Conservation (phyloP, 805 yeast species). For the Kluyveromyces lactis region DNA sequence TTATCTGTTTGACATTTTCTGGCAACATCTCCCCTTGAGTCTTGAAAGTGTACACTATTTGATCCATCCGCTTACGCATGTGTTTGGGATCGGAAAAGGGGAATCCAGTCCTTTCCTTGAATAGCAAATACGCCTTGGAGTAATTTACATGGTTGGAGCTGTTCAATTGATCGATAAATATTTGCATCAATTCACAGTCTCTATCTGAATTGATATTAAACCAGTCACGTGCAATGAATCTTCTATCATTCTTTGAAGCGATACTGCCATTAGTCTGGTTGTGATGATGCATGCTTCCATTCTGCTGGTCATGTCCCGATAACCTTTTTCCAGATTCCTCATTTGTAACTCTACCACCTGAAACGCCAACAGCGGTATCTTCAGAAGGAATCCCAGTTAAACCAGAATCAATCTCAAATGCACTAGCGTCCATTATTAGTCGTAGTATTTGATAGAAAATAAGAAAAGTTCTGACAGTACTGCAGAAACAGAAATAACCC, state of each 20-base stretch:
- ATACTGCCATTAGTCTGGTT: not conserved
- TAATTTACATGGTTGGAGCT: conserved; percentile 3
- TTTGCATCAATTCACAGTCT: conserved; percentile 4
- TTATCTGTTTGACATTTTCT: conserved; percentile 1
- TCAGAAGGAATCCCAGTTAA: conserved; percentile 2
- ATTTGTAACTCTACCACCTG: not conserved
- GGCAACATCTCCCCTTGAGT: conserved; percentile 2
- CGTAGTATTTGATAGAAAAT: no score
- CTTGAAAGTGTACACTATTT: conserved; percentile 4
- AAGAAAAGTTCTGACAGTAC: no score
- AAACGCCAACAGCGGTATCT: not conserved
- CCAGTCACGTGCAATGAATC: conserved; percentile 4
- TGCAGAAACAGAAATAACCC: conserved; percentile 17
- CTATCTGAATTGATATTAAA: conserved; percentile 1
- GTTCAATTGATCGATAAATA: conserved; percentile 3
- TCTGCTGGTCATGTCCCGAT: not conserved
- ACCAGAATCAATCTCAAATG: conserved; percentile 8
- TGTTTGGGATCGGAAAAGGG: conserved; percentile 5
- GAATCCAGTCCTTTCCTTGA: conserved; percentile 4
- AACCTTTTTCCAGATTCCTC: not conserved
- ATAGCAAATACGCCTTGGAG: conserved; percentile 3
- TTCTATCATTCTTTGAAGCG: conserved; percentile 1
- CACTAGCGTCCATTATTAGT: conserved; percentile 10
- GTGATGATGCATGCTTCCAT: not conserved
- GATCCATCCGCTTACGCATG: conserved; percentile 4